Base-by-base conservation (phyloP, 352 stramenopile species). In the Globisporangium nunn region DNA sequence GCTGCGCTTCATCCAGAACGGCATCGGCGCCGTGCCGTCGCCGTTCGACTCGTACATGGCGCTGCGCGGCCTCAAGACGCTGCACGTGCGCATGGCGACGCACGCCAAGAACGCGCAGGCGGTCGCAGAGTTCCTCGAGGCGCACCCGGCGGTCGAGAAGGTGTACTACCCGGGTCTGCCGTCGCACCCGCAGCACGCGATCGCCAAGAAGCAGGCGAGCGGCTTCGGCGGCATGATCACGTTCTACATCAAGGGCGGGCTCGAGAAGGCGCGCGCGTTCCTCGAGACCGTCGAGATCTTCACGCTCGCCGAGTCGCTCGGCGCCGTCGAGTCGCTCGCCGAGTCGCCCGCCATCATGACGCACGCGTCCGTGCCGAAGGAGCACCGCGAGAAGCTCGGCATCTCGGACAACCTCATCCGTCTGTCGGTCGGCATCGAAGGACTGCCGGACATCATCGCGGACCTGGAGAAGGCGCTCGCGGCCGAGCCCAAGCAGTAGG, bases 281-380 rank as follows among this genome's bases (percentile, higher is more conserved):
- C 93, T 99, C 46, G 87, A 98, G 63, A 85, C 74, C 46, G 68
- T 98, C 52, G 66, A 97, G 54, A 70, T 99, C n/a, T 95, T 96
- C 52, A 96, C 81, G 50, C 85, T 98, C 65, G 80, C 98, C 14
- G 95, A 97, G 59, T 98, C 97, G 68, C 91, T 98, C 5, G 95
- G 94, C 37, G 93, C 97, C 63, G 86, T 93, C 31, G 86, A 95
- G 63, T 96, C 85, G 49, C 78, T 98, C 10, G 88, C 87, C 14
- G 97, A 98, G 65, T 96, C 97, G 57, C 96, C 94, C 39, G 91
- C 91, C 10, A 95, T 93, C 52, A 98, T 97, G 62, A 99, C 93
- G 12, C 94, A 98, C 69, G 87, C 79, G 14, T 96, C 95, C 14
- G 88, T 97, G 76, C 78, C 91, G 8, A 63, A 87, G 52, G 87